phyloP scores from a whole-genome alignment of 2,329 filamentous ascomycete species.

The Alternaria rosae region DNA sequence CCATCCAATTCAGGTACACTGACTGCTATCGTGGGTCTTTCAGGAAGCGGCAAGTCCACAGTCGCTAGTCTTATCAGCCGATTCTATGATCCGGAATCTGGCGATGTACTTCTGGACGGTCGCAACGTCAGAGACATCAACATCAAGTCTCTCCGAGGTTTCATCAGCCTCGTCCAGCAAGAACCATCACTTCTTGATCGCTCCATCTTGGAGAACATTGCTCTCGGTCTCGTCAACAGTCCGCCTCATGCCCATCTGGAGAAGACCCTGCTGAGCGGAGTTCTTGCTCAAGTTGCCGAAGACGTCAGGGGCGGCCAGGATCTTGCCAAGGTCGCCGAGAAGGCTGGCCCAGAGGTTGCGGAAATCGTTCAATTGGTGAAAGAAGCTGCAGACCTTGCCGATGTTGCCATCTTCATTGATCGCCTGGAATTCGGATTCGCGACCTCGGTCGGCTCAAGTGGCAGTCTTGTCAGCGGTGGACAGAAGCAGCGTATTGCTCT shows the following conservation, averaged over 20 bases:
- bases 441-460: slow-evolving; percentile 61
- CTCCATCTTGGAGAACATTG: slow-evolving; percentile 63
- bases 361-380: slow-evolving; percentile 62
- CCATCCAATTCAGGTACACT: slow-evolving; percentile 33
- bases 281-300: slow-evolving; percentile 60
- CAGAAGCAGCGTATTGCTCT: slow-evolving; percentile 68
- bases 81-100: slow-evolving; percentile 52
- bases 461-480: slow-evolving; percentile 63
- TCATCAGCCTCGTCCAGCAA: slow-evolving; percentile 58
- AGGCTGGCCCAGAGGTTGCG: slow-evolving; percentile 22
- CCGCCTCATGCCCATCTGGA: slow-evolving; percentile 52
- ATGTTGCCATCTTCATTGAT: slow-evolving; percentile 65
- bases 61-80: slow-evolving; percentile 49
- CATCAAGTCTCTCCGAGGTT: slow-evolving; percentile 45
- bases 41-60: slow-evolving; percentile 54
- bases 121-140: slow-evolving; percentile 49
- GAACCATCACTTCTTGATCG: slow-evolving; percentile 61
- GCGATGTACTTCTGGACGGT: slow-evolving; percentile 69
- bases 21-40: slow-evolving; percentile 55
- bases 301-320: slow-evolving; percentile 61
- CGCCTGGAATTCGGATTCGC: slow-evolving; percentile 59
- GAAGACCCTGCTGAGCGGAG: slow-evolving; percentile 57
- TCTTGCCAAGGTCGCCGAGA: slow-evolving; percentile 42
- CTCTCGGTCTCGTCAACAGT: slow-evolving; percentile 58
- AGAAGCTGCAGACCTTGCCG: slow-evolving; percentile 63